These are phyloP conservation scores for Lentinula aciculospora DNA, from an alignment of 768 basidiomycete species.

Conservation along the genomic window DNA sequence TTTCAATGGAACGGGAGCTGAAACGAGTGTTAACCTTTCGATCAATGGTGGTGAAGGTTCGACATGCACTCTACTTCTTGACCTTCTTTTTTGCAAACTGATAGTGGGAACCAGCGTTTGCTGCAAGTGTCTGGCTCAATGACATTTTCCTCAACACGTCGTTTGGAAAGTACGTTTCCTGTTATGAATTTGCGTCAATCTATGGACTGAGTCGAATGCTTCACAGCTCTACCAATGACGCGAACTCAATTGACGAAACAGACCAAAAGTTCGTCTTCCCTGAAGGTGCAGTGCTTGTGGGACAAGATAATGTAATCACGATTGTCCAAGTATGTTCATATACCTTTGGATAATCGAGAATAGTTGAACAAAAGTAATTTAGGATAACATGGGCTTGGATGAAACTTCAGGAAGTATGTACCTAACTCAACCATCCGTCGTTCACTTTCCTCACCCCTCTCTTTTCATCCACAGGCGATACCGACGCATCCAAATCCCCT, in stretches of 20 bases:
- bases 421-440: not conserved
- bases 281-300: constrained; percentile 30
- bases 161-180: constrained; percentile 45
- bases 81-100: constrained; percentile 13
- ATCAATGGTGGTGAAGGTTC: constrained; percentile 79
- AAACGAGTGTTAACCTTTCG: constrained; percentile 64
- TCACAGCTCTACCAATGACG: constrained; percentile 61
- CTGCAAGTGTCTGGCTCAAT: constrained; percentile 57
- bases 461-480: constrained; percentile 1
- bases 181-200: constrained; percentile 30
- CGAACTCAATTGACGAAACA: constrained; percentile 54
- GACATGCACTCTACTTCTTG: constrained; percentile 34
- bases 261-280: constrained; percentile 48
- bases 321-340: constrained; percentile 34
- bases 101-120: constrained; percentile 15
- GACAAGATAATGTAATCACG: constrained; percentile 49
- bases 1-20: constrained; percentile 56
- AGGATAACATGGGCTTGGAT: constrained; percentile 60
- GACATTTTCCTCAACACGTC: constrained; percentile 49
- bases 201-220: constrained; percentile 18
- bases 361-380: no score
- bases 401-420: constrained; percentile 26
- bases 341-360: no score
- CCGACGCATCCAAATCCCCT: constrained; percentile 43
- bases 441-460: not conserved